These are phyloP conservation scores for Trichoderma sp. DNA, from an alignment of 2,329 filamentous ascomycete species.

Conservation along the genomic window DNA sequence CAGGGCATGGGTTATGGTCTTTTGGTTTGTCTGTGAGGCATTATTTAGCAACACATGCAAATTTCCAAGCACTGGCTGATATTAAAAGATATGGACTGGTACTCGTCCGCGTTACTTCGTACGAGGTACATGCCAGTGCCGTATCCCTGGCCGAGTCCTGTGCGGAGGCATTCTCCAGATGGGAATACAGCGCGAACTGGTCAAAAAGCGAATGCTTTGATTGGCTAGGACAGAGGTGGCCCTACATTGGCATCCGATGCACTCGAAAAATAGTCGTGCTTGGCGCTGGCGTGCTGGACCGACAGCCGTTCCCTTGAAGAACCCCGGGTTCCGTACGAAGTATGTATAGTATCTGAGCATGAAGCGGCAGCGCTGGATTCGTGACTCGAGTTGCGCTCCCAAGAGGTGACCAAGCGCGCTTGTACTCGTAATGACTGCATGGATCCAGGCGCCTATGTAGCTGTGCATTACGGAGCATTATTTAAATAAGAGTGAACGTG, in stretches of 20 bases:
- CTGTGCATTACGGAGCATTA: slow-evolving; percentile 11
- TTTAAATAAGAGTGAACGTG: slow-evolving; percentile 16
- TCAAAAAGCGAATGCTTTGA: neutral
- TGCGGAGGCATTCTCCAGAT: neutral
- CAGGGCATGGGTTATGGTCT: neutral
- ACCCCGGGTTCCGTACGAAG: neutral
- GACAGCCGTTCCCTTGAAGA: neutral
- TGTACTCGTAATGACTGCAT: neutral
- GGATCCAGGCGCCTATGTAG: neutral
- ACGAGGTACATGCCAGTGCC: neutral
- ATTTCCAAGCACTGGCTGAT: slow-evolving; percentile 11
- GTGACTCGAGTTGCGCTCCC: neutral
- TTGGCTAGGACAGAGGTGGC: neutral
- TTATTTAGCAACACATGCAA: slow-evolving; percentile 8
- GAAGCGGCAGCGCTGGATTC: neutral
- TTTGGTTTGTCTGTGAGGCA: slow-evolving; percentile 8
- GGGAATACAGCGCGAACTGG: neutral
- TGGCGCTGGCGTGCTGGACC: neutral
- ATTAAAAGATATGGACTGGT: slow-evolving; percentile 11
- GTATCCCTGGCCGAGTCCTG: neutral
- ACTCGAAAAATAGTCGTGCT: neutral
- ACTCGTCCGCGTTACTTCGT: neutral
- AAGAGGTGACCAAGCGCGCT: neutral
- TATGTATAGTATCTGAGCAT: neutral
- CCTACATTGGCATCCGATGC: neutral